Base-by-base conservation (phyloP, 345 rosid species). In the Euphorbia tirucalli region DNA sequence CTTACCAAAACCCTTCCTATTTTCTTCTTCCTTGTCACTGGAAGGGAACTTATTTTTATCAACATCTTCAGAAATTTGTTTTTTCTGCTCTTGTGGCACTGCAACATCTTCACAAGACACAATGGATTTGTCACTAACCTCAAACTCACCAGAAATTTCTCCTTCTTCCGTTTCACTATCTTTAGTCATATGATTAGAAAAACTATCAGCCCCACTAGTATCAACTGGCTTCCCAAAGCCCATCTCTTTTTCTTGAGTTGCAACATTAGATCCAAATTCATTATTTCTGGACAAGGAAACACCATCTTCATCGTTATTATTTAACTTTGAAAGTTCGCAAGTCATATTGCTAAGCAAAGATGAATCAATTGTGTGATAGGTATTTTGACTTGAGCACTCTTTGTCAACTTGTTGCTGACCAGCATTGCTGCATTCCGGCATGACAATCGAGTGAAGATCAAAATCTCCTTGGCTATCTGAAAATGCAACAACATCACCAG, bases 161-260 rank as follows among this genome's bases (percentile, higher is more conserved):
- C 88, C 86, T 74, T 85, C 89, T 79, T 87, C 93, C 28, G 76
- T 76, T 61, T 78, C 89, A 18, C 71, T 81, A 68, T 80, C 80
- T 74, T 84, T 82, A 75, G 74, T 74, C 55, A 78, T 71, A 37
- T 41, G 70, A 74, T 65, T 54, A 50, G 68, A 18, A 6, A 72
- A 74, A 50, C 39, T 66, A 32, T 41, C 21, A 58, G 65, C 19
- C 37, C 72, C 80, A 78, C 24, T 60, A 54, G 69, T 48, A 75
- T 19, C 9, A 60, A 69, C 77, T 55, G 72, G 48, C 61, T 72
- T 82, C 75, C 71, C 82, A 35, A 27, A 32, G 37, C 70, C 89
- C 79, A 77, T 71, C 73, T 80, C 82, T 61, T 74, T 82, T 48
- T 61, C 72, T 75, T 54, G 79, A 55, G 35, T 76, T 69, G 72